Evolutionary conservation across 176 grass and related monocot species (phyloP), one percentile per base, ranked within the genome.

Genomic region (Coix lacrymajobi): DNA sequence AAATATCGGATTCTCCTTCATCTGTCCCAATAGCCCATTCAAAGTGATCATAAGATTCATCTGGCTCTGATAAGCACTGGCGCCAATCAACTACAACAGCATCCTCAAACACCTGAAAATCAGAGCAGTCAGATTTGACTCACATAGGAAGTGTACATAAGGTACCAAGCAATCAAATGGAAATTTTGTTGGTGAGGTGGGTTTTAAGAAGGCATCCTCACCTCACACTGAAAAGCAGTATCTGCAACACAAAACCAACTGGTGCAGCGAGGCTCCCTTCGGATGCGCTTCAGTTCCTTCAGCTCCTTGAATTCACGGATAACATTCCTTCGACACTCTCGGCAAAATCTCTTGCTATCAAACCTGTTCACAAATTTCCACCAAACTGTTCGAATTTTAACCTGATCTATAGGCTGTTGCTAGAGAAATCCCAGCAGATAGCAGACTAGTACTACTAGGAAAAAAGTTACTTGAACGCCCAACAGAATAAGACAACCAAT

Each of bases 271-370:
- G 92, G 86, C 67, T 97, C 92, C 81, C 81, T 92, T 40, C 85
- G 79, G 69, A 92, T 82, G 37, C 95, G 95, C 77, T 97, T 97
- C 73, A 97, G 66, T 83, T 97, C 95, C 68, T 97, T 97, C 48
- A 94, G 88, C 75, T 97, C 95, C 83, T 94, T 97, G 81, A 97
- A 97, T 92, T 97, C 95, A 56, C 90, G 83, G 20, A 97, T 94
- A 66, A 97, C 95, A 81, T 97, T 94, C 83, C 86, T 97, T 86
- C 95, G 88, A 32, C 95, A 97, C 70, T 94, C 95, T 92, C 95
- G 90, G 81, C 95, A 97, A 89, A 97, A 94, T 79, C 90, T 92
- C 90, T 97, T 97, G 88, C 88, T 97, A 38, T 97, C 95, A 92
- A 97, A 94, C 84, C 92, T 97, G 86, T 85, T 25, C 37, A 87